Evolutionary conservation across 306 rosid genomes (phyloP), one percentile per base, ranked within the genome.

Genomic region (Glycine tomentella): DNA sequence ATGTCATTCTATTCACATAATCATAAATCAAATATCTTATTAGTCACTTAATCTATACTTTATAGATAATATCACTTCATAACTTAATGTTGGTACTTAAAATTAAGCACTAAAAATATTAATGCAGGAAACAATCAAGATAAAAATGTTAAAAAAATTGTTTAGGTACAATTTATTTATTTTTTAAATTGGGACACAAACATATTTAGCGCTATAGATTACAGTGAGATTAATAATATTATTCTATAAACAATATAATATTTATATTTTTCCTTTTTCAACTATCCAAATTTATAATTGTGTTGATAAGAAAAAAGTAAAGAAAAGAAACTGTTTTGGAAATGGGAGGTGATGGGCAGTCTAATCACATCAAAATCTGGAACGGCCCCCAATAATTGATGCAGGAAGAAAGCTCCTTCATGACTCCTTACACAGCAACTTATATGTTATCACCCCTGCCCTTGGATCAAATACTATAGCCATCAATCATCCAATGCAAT

Each of bases 311-410:
- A 14, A 53, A 36, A 36, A 53, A 55, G 61, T 6, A 7, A 15
- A 56, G 62, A 0, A 56, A 16, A 15, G 62, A 56, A 16, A 56
- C 10, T 15, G 62, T 33, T 50, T 77, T 66, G 62, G 67, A 53
- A 44, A 63, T 16, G 76, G 62, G 50, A 83, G 69, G 76, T 53
- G 78, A 61, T 83, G 83, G 82, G 75, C 85, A 66, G 86, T 92
- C 95, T 86, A 87, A 89, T 92, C 88, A 84, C 83, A 76, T 72
- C 44, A 83, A 83, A 90, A 84, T 86, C 84, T 75, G 85, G 81
- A 89, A 84, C 62, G 76, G 56, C 87, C 78, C 75, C 80, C 80
- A 73, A 76, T 75, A 55, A 84, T 85, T 80, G 87, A 77, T 31
- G 52, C 75, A 57, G 80, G 58, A 80, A 25, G 31, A 25, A 25